A percentile compares a stretch with the other conserved stretches of the same genome.
Evolutionary conservation across 306 rosid genomes (phyloP).

Genomic region (Begonia fuchsioides): DNA sequence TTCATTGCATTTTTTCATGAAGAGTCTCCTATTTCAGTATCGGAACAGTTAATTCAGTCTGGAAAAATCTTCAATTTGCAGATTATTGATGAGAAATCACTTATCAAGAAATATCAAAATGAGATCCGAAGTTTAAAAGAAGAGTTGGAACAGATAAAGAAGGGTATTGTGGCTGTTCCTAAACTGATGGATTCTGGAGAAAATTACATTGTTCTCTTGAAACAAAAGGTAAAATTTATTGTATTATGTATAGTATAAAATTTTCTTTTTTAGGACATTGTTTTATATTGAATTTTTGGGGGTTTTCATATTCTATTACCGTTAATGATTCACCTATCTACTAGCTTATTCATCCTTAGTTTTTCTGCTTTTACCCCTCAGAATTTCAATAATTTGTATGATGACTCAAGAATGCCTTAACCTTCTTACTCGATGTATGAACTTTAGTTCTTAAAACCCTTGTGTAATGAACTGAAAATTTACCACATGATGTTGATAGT

Average conservation of each 20-base stretch:
- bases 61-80: conserved; percentile 18
- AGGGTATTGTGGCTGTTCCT: conserved; percentile 63
- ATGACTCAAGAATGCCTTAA: no score
- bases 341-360: no score
- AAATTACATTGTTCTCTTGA: conserved; percentile 62
- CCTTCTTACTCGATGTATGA: no score
- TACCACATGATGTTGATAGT: no score
- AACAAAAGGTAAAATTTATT: conserved; percentile 58
- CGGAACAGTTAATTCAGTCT: conserved; percentile 3
- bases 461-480: no score
- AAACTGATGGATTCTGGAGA: conserved; percentile 57
- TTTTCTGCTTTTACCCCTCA: no score
- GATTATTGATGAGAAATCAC: conserved; percentile 99
- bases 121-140: conserved; percentile 85
- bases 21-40: conserved; percentile 16
- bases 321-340: neutral
- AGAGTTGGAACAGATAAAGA: conserved; percentile 79
- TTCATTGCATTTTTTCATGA: neutral
- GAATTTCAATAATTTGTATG: no score
- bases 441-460: no score
- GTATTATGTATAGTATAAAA: conserved; percentile 2
- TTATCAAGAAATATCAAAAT: conserved; percentile 89
- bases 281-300: neutral
- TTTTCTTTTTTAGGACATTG: neutral
- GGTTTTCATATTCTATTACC: neutral